phyloP scores from a whole-genome alignment of 1,139 yeast species.

The Scheffersomyces stambukii region DNA sequence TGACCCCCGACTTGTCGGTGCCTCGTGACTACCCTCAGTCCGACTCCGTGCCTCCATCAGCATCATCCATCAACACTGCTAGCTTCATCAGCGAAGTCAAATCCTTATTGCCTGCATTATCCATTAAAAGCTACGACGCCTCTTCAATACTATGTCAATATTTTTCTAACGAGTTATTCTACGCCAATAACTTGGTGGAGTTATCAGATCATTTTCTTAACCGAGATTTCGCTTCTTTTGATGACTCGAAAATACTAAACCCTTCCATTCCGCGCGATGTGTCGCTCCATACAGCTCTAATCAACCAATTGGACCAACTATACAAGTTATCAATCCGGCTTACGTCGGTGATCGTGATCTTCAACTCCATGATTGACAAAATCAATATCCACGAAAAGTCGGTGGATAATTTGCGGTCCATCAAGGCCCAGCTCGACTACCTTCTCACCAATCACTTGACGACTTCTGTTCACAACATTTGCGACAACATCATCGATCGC shows the following conservation, averaged over 20 bases:
- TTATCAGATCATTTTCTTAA: conserved; percentile 12
- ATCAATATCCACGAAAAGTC: conserved; percentile 6
- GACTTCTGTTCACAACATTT: conserved; percentile 8
- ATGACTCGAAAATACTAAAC: conserved; percentile 7
- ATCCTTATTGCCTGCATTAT: conserved; percentile 4
- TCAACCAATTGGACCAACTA: conserved; percentile 6
- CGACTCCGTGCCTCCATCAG: background rate
- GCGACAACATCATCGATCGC: conserved; percentile 10
- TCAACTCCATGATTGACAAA: conserved; percentile 5
- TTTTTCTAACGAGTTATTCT: conserved; percentile 16
- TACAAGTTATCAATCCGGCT: conserved; percentile 8
- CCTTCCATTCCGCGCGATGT: conserved; percentile 8
- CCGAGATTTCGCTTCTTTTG: conserved; percentile 10
- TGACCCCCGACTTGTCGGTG: conserved; percentile 5
- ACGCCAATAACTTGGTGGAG: conserved; percentile 14
- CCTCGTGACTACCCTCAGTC: conserved; percentile 1
- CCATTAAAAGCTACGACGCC: conserved; percentile 2
- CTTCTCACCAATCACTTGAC: conserved; percentile 7
- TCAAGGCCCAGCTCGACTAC: conserved; percentile 8
- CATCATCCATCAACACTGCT: conserved; percentile 2
- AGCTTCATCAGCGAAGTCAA: conserved; percentile 4
- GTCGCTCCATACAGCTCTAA: conserved; percentile 4
- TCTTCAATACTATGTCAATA: conserved; percentile 5
- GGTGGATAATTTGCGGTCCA: conserved; percentile 6
- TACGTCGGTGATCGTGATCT: conserved; percentile 7